Evolutionary conservation across 2,329 filamentous ascomycete species (phyloP), one percentile per base, ranked within the genome.

Genomic region (Exophiala calicioides): DNA sequence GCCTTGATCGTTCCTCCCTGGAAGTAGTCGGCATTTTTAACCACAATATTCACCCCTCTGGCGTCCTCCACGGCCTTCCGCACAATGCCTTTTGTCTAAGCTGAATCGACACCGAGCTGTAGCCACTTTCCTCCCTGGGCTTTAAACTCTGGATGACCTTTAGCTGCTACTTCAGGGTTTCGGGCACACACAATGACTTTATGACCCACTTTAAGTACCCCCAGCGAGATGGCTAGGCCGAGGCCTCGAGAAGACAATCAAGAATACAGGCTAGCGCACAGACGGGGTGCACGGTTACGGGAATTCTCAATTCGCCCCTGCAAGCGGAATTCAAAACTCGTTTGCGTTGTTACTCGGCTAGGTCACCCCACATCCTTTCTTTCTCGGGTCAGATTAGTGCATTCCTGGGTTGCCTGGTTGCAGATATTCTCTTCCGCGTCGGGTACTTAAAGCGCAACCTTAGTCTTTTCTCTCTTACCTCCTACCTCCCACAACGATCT

Each of bases 21-120:
- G 12, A 65, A 67, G 42, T 64, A 70, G 3, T 71, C 76, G 2
- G 76, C 75, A 42, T 75, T 74, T 50, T 78, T 79, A 27, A 78
- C 68, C 4, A 79, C 61, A 3, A 76, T 67, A 29, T 79, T 76
- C 21, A 80, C 68, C 1, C 59, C 39, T 9, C 55, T 51, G 23
- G 67, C 63, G 20, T 55, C 52, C 0, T 56, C 51, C 36, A 72
- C 68, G 0, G 74, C 56, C n/a, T 62, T 47, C 3, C 61, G 27
- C 12, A 75, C 59, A 2, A 67, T 47, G 1, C 56, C 41, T 5
- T 57, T 60, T n/a, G 59, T 62, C 2, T 61, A 48, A 0, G 57
- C 47, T 21, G 66, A 61, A 23, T 68, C 62, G 1, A 77, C 63
- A 45, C 79, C 74, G 1, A 79, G 64, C 4, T 60, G 33, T 0